phyloP scores from a whole-genome alignment of 176 grass and related monocot genomes.

The Oryza rufipogon region DNA sequence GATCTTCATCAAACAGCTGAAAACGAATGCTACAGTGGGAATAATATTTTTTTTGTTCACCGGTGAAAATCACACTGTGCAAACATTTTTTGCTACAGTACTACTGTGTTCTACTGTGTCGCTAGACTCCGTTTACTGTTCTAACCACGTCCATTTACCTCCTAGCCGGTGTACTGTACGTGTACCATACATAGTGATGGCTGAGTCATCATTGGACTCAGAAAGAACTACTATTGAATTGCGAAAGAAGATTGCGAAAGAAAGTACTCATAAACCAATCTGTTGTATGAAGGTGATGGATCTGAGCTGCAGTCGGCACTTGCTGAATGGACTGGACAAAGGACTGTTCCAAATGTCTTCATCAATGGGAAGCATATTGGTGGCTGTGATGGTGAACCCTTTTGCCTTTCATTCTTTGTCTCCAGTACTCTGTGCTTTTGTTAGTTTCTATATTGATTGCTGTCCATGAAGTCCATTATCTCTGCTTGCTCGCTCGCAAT shows the following conservation, averaged over 20 bases:
- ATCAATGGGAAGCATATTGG: slow-evolving; percentile 83
- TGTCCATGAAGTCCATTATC: not conserved
- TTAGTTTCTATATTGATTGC: not conserved
- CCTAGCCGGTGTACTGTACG: not conserved
- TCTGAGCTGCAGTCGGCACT: slow-evolving; percentile 67
- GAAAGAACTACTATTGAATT: not conserved
- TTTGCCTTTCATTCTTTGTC: slow-evolving; percentile 5
- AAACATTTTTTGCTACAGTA: too few relatives aligned
- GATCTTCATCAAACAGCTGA: too few relatives aligned
- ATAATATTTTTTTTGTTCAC: too few relatives aligned
- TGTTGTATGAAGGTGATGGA: slow-evolving; percentile 68
- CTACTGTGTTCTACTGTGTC: too few relatives aligned
- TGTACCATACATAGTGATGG: not conserved
- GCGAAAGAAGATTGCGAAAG: not conserved
- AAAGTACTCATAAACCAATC: slow-evolving; percentile 2
- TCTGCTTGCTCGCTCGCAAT: not conserved
- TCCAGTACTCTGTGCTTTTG: not conserved
- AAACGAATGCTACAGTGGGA: too few relatives aligned
- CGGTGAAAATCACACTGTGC: too few relatives aligned
- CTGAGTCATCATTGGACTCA: not conserved
- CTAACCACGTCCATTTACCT: too few relatives aligned
- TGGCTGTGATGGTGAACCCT: slow-evolving; percentile 61
- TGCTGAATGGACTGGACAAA: slow-evolving; percentile 79
- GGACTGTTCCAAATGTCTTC: slow-evolving; percentile 84
- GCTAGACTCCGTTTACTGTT: too few relatives aligned